Conservation (phyloP, 2,329 filamentous ascomycete species). For the Penicillium sp. region DNA sequence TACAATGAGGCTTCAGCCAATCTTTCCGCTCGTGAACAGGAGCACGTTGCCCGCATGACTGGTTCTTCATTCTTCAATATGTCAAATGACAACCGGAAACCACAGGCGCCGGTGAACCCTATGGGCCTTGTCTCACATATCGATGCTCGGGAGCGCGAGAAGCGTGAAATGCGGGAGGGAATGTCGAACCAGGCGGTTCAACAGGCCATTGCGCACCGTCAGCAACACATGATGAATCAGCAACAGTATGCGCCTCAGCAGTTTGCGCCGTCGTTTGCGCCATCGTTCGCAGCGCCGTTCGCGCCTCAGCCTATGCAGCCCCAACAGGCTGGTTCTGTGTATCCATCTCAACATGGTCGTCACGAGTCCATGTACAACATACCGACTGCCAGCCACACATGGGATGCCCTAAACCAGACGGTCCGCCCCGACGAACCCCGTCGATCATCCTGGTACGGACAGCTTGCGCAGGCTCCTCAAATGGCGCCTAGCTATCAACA, state of each 20-base stretch:
- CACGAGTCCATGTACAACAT: conserved; percentile 36
- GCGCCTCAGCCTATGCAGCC: conserved; percentile 3
- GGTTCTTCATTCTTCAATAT: conserved; percentile 73
- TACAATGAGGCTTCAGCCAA: conserved; percentile 55
- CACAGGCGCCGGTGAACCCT: conserved; percentile 49
- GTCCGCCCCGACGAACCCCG: conserved; percentile 33
- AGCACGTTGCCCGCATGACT: conserved; percentile 80
- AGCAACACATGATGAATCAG: conserved; percentile 53
- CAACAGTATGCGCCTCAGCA: conserved; percentile 27
- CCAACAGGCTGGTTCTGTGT: conserved; percentile 18
- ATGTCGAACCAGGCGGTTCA: conserved; percentile 69
- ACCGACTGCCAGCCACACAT: conserved; percentile 36
- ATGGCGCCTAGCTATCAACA: conserved; percentile 27
- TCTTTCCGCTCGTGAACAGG: conserved; percentile 83
- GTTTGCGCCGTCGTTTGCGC: background rate
- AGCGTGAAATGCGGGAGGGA: conserved; percentile 66
- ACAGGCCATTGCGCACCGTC: conserved; percentile 67
- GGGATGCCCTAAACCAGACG: conserved; percentile 37
- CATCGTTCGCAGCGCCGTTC: background rate
- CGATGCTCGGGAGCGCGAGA: conserved; percentile 75
- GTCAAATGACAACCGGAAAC: conserved; percentile 53
- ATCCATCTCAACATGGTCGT: conserved; percentile 19
- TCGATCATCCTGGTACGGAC: conserved; percentile 35
- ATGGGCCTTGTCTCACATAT: conserved; percentile 74
- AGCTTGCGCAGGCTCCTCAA: conserved; percentile 24